Evolutionary conservation across 2,329 filamentous ascomycete species (phyloP).

Genomic region (Emergomyces orientalis): DNA sequence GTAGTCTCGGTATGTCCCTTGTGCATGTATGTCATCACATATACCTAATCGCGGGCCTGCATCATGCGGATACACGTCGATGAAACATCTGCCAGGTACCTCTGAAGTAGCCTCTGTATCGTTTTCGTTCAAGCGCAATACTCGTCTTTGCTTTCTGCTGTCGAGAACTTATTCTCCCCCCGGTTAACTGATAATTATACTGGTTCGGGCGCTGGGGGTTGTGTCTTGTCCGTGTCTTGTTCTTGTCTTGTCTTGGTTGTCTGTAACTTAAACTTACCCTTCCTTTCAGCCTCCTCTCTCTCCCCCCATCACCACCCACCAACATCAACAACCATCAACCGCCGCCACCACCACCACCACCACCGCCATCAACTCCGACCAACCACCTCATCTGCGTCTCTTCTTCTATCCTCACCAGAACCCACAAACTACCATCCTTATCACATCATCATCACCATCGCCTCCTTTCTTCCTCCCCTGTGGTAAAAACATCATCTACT

Average conservation of each 20-base stretch:
- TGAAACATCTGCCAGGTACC: constrained; percentile 1
- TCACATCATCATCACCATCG: background rate
- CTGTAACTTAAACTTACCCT: background rate
- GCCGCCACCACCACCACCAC: background rate
- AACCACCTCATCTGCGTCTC: constrained; percentile 1
- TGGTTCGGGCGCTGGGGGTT: background rate
- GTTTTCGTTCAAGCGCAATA: background rate
- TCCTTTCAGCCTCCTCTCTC: constrained; percentile 12
- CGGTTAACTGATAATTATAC: background rate
- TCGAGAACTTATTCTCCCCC: background rate
- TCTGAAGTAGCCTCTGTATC: background rate
- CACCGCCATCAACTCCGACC: background rate
- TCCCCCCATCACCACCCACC: background rate
- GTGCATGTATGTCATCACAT: background rate
- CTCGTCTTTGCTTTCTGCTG: background rate
- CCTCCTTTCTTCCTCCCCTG: background rate
- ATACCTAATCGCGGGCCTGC: background rate
- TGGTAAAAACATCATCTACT: background rate
- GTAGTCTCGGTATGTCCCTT: background rate
- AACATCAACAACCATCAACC: background rate
- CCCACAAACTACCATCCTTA: background rate
- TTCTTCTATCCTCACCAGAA: constrained; percentile 12
- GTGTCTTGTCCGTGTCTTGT: background rate
- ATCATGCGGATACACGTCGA: background rate
- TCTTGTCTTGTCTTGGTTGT: background rate